Conservation (phyloP, 441 rosid species). For the Rhodomyrtus psidioides region DNA sequence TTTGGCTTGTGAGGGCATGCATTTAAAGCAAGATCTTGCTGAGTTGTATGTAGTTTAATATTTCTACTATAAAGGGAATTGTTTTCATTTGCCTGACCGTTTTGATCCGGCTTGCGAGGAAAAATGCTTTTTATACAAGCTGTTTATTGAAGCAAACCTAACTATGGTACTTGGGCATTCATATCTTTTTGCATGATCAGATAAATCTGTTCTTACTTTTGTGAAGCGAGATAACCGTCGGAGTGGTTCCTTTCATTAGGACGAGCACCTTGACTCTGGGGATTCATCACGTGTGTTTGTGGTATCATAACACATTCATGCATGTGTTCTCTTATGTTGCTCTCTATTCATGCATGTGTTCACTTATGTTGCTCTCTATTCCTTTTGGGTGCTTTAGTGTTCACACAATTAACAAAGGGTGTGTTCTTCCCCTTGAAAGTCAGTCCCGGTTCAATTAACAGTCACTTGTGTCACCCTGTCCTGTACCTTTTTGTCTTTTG, state of each 20-base stretch:
- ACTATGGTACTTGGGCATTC: background rate
- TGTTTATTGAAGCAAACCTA: background rate
- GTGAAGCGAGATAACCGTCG: background rate
- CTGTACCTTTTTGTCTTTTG: background rate
- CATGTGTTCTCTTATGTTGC: background rate
- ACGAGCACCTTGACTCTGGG: background rate
- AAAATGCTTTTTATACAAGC: background rate
- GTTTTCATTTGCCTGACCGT: background rate
- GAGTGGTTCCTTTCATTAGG: background rate
- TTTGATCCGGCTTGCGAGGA: background rate
- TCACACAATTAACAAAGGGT: background rate
- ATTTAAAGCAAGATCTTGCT: background rate
- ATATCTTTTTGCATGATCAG: background rate
- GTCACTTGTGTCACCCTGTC: background rate
- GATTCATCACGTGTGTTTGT: background rate
- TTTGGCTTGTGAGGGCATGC: background rate
- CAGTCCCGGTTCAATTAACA: background rate
- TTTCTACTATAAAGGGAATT: background rate
- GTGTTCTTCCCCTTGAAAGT: background rate
- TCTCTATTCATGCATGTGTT: background rate
- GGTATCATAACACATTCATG: background rate
- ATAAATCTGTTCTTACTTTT: background rate
- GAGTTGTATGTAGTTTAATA: background rate
- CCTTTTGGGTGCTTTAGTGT: background rate
- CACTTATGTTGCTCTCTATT: background rate